A percentile compares a stretch with the other conserved stretches of the same genome.
These are phyloP conservation scores for Emmonsiellopsis sp. DNA, from an alignment of 2,329 filamentous ascomycete species.

Conservation along the genomic window DNA sequence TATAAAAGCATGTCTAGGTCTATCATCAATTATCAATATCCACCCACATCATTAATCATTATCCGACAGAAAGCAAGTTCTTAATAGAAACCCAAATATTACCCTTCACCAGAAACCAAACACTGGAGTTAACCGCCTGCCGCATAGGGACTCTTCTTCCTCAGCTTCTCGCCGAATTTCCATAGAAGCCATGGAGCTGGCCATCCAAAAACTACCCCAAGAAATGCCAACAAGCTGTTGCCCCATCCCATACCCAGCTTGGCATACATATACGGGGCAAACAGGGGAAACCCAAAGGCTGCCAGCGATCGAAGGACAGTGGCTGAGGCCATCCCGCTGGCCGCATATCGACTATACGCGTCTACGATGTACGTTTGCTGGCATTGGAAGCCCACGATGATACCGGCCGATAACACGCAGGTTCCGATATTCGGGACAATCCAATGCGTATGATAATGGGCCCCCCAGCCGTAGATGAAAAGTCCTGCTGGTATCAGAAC, in stretches of 20 bases:
- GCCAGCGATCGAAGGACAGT: conserved; percentile 47
- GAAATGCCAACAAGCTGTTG: conserved; percentile 45
- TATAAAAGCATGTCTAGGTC: too few relatives aligned
- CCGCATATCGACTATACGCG: conserved; percentile 39
- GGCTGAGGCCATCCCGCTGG: conserved; percentile 44
- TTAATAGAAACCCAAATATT: too few relatives aligned
- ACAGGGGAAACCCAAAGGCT: conserved; percentile 45
- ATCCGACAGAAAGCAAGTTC: too few relatives aligned
- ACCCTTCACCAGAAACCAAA: too few relatives aligned
- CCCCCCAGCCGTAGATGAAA: conserved; percentile 52
- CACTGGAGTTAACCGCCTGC: background rate
- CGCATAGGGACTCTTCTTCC: background rate
- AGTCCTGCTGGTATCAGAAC: conserved; percentile 48
- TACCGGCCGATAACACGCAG: conserved; percentile 7
- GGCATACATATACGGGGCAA: conserved; percentile 44
- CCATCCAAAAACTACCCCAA: conserved; percentile 41
- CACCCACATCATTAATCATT: too few relatives aligned
- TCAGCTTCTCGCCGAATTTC: conserved; percentile 4
- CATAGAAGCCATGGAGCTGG: background rate
- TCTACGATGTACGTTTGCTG: conserved; percentile 50
- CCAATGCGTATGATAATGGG: conserved; percentile 46
- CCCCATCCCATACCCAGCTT: conserved; percentile 41
- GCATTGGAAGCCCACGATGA: conserved; percentile 4
- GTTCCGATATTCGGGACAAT: conserved; percentile 39
- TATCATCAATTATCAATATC: too few relatives aligned